phyloP scores from a whole-genome alignment of 225 moss, liverwort and hornwort genomes.

The Physcomitrium patens region DNA sequence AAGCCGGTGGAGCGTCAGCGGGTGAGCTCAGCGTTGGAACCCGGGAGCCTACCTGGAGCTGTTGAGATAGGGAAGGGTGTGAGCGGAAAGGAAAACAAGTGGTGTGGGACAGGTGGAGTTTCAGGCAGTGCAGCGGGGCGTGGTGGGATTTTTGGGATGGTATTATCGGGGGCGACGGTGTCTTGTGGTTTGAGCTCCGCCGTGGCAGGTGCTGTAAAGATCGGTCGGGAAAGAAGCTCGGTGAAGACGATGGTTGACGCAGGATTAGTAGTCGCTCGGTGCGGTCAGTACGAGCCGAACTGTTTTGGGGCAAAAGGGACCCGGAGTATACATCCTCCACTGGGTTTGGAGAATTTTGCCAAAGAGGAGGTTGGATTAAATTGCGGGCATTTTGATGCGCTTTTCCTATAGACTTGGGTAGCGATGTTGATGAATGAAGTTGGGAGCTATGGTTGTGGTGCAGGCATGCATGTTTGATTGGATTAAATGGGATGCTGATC shows the following conservation, averaged over 20 bases:
- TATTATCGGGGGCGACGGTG: conserved; percentile 37
- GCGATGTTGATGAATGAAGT: too few relatives aligned
- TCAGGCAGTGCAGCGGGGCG: conserved; percentile 38
- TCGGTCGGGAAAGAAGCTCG: conserved; percentile 65
- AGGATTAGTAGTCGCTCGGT: conserved; percentile 44
- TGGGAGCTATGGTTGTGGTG: too few relatives aligned
- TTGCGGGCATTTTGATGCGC: background rate
- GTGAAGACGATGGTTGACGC: conserved; percentile 57
- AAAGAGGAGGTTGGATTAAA: conserved; percentile 57
- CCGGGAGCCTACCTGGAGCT: conserved; percentile 47
- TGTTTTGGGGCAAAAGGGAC: conserved; percentile 65
- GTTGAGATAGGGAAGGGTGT: conserved; percentile 45
- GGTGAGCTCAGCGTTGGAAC: conserved; percentile 55
- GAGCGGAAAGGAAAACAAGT: conserved; percentile 63
- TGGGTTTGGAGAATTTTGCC: conserved; percentile 48
- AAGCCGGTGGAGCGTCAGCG: conserved; percentile 73
- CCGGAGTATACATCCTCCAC: conserved; percentile 59
- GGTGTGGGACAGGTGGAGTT: conserved; percentile 33
- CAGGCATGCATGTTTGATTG: too few relatives aligned
- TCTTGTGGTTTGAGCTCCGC: conserved; percentile 68
- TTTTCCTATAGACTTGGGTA: background rate
- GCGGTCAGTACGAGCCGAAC: conserved; percentile 54
- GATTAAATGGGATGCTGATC: too few relatives aligned
- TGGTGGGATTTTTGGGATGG: conserved; percentile 26
- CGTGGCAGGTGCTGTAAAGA: conserved; percentile 60